Percentiles rank a stretch among this genome's conserved stretches.
These are phyloP conservation scores for Brassica balearica DNA, from an alignment of 441 rosid species.

Conservation along the genomic window DNA sequence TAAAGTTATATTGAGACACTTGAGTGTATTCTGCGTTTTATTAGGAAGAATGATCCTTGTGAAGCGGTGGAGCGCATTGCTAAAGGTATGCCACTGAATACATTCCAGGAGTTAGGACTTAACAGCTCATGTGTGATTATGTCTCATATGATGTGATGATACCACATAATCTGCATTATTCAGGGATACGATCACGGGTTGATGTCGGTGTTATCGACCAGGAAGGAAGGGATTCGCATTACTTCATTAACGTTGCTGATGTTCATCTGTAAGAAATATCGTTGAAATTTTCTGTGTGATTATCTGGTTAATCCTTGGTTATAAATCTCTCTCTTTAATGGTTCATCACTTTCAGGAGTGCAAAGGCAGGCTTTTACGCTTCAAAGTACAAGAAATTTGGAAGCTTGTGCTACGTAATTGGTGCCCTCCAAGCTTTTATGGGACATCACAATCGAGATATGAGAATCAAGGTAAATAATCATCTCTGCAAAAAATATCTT, in stretches of 20 bases:
- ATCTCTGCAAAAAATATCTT: not conserved
- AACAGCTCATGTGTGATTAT: slow-evolving; percentile 30
- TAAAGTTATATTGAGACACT: slow-evolving; percentile 13
- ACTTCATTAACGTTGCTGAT: slow-evolving; percentile 95
- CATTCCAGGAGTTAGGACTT: slow-evolving; percentile 14
- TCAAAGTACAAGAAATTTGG: slow-evolving; percentile 90
- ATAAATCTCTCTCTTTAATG: slow-evolving; percentile 29
- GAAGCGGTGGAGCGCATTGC: slow-evolving; percentile 89
- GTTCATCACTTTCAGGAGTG: slow-evolving; percentile 69
- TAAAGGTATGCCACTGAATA: slow-evolving; percentile 54
- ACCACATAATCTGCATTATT: not conserved
- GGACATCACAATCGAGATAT: slow-evolving; percentile 84
- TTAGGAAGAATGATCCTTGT: slow-evolving; percentile 78
- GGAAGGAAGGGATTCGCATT: slow-evolving; percentile 63
- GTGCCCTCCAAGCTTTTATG: slow-evolving; percentile 88
- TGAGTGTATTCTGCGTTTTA: slow-evolving; percentile 27
- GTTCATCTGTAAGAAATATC: slow-evolving; percentile 73
- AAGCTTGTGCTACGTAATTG: slow-evolving; percentile 82
- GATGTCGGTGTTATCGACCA: slow-evolving; percentile 79
- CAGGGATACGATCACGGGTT: slow-evolving; percentile 40
- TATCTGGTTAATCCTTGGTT: slow-evolving; percentile 7
- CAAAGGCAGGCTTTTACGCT: slow-evolving; percentile 96
- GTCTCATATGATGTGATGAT: not conserved
- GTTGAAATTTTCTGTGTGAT: not conserved
- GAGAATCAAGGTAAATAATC: slow-evolving; percentile 63